A percentile compares a stretch with the other conserved stretches of the same genome.
phyloP scores from a whole-genome alignment of 768 basidiomycete genomes.

The Leccinum sublutescens region DNA sequence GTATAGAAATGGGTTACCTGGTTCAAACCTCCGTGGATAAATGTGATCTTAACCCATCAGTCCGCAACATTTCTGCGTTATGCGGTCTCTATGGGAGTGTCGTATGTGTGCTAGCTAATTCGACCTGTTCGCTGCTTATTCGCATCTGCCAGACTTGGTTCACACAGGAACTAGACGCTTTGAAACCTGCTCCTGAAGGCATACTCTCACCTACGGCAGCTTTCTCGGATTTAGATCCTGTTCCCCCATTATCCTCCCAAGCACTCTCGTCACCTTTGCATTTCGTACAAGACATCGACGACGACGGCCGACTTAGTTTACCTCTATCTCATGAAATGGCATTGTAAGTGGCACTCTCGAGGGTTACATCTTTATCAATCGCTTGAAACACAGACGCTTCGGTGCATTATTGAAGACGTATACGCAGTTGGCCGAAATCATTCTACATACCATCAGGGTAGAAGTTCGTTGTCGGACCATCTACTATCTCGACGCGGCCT shows the following conservation, averaged over 20 bases:
- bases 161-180: conserved; percentile 59
- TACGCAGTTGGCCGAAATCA: conserved; percentile 81
- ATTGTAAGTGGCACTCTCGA: conserved; percentile 52
- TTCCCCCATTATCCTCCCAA: conserved; percentile 42
- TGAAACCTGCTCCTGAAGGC: conserved; percentile 60
- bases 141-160: conserved; percentile 72
- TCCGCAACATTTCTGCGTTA: conserved; percentile 69
- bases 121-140: conserved; percentile 6
- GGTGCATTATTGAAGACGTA: conserved; percentile 89
- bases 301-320: conserved; percentile 56
- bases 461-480: conserved; percentile 85
- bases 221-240: conserved; percentile 44
- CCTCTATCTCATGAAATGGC: conserved; percentile 89
- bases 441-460: conserved; percentile 82
- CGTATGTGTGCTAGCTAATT: conserved; percentile 45
- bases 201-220: conserved; percentile 50
- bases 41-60: conserved; percentile 67
- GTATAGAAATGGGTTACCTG: conserved; percentile 70
- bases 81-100: conserved; percentile 84
- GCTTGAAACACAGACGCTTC: conserved; percentile 64
- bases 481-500: conserved; percentile 76
- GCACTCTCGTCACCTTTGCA: conserved; percentile 47
- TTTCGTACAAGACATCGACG: conserved; percentile 34
- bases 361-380: conserved; percentile 3
- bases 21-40: conserved; percentile 52